Conservation (phyloP, 129 eudicot genomes). For the Saussurea involucrata region DNA sequence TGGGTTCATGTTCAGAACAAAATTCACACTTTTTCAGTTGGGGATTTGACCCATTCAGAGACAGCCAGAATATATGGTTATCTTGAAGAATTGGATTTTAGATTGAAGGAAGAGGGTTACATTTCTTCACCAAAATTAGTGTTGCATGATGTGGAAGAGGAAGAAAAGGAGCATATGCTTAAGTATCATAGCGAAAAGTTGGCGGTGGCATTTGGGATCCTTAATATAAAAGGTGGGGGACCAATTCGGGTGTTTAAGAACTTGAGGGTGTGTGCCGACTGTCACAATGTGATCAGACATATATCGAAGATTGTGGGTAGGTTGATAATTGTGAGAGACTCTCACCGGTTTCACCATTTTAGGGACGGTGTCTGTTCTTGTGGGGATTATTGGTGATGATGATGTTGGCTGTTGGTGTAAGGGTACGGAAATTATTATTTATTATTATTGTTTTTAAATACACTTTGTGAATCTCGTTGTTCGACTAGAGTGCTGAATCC, state of each 20-base stretch:
- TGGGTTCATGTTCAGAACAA: slow-evolving; percentile 66
- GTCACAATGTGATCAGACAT: slow-evolving; percentile 59
- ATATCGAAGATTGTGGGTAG: slow-evolving; percentile 55
- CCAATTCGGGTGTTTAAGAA: slow-evolving; percentile 74
- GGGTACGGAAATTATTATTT: too few relatives aligned
- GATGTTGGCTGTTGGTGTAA: too few relatives aligned
- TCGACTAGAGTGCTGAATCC: too few relatives aligned
- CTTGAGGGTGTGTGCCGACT: slow-evolving; percentile 63
- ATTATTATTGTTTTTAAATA: too few relatives aligned
- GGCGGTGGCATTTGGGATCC: slow-evolving; percentile 66
- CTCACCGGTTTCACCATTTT: slow-evolving; percentile 76
- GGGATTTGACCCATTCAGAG: slow-evolving; percentile 54
- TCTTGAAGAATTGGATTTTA: slow-evolving; percentile 54
- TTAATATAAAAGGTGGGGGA: slow-evolving; percentile 44
- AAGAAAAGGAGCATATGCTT: slow-evolving; percentile 70
- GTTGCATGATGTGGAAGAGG: slow-evolving; percentile 77
- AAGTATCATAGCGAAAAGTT: slow-evolving; percentile 70
- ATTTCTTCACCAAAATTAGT: slow-evolving; percentile 53
- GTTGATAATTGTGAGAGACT: slow-evolving; percentile 57
- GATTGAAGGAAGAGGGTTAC: slow-evolving; percentile 57
- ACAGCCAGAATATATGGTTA: slow-evolving; percentile 42
- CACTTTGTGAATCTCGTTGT: too few relatives aligned
- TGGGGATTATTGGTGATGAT: slow-evolving; percentile 70
- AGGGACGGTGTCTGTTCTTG: slow-evolving; percentile 56
- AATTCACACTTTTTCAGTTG: slow-evolving; percentile 61